Evolutionary conservation across 768 basidiomycete species (phyloP), one percentile per base, ranked within the genome.

Genomic region (Imleria badia): DNA sequence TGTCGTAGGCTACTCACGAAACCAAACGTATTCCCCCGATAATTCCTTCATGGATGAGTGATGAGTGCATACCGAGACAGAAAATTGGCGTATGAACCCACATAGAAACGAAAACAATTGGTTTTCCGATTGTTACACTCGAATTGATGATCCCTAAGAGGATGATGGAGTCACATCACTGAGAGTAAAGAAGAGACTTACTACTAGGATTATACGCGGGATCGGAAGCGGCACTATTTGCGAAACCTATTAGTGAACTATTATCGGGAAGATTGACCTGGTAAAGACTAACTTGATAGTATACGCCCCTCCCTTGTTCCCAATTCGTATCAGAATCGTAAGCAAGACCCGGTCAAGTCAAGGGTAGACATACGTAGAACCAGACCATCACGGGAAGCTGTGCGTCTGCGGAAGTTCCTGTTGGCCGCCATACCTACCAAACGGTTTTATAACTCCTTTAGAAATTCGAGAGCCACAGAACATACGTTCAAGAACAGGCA

Each of bases 401-500:
- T 15, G 54, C 55, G 1, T 12, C 8, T 6, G 36, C 30, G 6
- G 38, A 19, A 8, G 55, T 52, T 35, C 52, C 62, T 8, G 54
- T 48, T 13, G 61, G 58, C 5, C 58, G 57, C 62, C 61, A 63
- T 44, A 63, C 61, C 62, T 63, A 35, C 9, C n/a, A 22, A 22
- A 10, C 3, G 3, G 13, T 38, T 38, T 31, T 5, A n/a, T 20
- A 7, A 5, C 19, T 6, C 3, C n/a, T n/a, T 10, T 9, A 23
- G 39, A 40, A 7, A 10, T 6, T 45, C 36, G 30, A 30, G 17
- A 36, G 1, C 2, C 4, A 29, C 10, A 17, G n/a, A 10, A 46
- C 62, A 8, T 54, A 63, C 84, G 56, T 85, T 84, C 42, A 85
- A 66, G 40, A 68, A 73, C n/a, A 85, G 62, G 54, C 84, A 85